Evolutionary conservation across 495 filamentous ascomycete species (phyloP), one percentile per base, ranked within the genome.

Genomic region (Aspergillus haitiensis): DNA sequence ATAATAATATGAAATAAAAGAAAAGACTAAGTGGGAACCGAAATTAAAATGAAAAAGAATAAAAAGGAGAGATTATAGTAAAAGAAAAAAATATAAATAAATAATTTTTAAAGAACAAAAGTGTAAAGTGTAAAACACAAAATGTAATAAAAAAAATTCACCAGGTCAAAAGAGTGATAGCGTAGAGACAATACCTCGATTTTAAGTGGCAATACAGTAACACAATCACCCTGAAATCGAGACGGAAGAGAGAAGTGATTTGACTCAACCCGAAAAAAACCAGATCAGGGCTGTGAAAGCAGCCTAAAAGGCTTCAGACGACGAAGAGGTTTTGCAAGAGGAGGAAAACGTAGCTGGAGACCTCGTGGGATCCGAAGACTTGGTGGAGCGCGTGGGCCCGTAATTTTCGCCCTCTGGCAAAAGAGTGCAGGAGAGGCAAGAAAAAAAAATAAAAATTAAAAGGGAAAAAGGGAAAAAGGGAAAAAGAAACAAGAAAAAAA

Each of bases 341-440:
- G 63, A 54, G 55, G 59, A 68, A 61, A 61, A 62, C 60, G 48
- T 52, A 67, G 63, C 60, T 54, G 46, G 65, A 66, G 59, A 66
- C 68, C 73, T 77, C 73, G 76, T 78, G 76, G 74, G 71, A 76
- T 76, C 70, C 72, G 72, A 72, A 70, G 68, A 71, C 71, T 66
- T 63, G 64, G 73, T 75, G 70, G 71, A 72, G 56, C 50, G 63
- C 72, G 75, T 64, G 75, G 76, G 69, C 67, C 64, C 63, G 70
- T 73, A 79, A 73, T 77, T 77, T 72, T 66, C 63, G 67, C 56
- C 65, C 60, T 65, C 62, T 67, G 63, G 55, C 59, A 58, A 63
- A 59, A 61, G 53, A 58, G 58, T 27, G 21, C 21, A 27, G 3
- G 21, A 27, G 21, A 27, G 21, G 21, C 21, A 27, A 27, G 21